Evolutionary conservation across 2,329 filamentous ascomycete species (phyloP).

Genomic region (Pseudophaeomoniella oleicola): DNA sequence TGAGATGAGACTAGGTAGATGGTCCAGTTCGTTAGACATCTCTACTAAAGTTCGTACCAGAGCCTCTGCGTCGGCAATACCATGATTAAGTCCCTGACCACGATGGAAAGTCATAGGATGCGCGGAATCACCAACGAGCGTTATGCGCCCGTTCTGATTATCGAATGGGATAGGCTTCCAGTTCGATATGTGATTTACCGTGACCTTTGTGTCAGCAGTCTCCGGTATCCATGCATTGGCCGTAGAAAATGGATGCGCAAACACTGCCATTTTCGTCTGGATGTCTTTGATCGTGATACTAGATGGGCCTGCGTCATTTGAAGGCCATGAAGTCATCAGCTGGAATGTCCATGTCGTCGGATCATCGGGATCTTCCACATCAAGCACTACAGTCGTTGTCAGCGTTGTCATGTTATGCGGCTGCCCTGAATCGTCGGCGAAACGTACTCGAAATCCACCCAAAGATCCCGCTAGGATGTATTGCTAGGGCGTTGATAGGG

Average conservation of each 20-base stretch:
- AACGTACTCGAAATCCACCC: background rate
- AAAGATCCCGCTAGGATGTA: slow-evolving; percentile 6
- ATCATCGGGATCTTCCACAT: slow-evolving; percentile 9
- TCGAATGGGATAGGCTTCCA: slow-evolving; percentile 14
- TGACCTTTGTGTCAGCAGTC: slow-evolving; percentile 9
- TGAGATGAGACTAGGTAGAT: slow-evolving; percentile 10
- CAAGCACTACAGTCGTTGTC: slow-evolving; percentile 5
- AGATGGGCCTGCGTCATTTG: slow-evolving; percentile 3
- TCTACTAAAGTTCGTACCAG: slow-evolving; percentile 20
- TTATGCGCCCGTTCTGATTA: slow-evolving; percentile 14
- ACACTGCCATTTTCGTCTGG: background rate
- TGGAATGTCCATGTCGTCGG: slow-evolving; percentile 11
- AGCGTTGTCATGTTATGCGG: background rate
- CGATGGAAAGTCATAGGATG: slow-evolving; percentile 28
- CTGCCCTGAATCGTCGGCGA: background rate
- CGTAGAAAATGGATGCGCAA: slow-evolving; percentile 11
- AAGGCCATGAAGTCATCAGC: slow-evolving; percentile 9
- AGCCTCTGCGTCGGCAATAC: slow-evolving; percentile 24
- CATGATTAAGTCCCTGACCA: slow-evolving; percentile 32
- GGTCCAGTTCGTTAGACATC: slow-evolving; percentile 6
- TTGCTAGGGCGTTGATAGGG: slow-evolving; percentile 1
- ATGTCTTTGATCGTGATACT: slow-evolving; percentile 2
- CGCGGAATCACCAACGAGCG: slow-evolving; percentile 21
- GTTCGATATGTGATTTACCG: slow-evolving; percentile 10
- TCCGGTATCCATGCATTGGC: slow-evolving; percentile 14